Evolutionary conservation across 1,139 yeast species (phyloP).

Genomic region (Fermentozyma sake): DNA sequence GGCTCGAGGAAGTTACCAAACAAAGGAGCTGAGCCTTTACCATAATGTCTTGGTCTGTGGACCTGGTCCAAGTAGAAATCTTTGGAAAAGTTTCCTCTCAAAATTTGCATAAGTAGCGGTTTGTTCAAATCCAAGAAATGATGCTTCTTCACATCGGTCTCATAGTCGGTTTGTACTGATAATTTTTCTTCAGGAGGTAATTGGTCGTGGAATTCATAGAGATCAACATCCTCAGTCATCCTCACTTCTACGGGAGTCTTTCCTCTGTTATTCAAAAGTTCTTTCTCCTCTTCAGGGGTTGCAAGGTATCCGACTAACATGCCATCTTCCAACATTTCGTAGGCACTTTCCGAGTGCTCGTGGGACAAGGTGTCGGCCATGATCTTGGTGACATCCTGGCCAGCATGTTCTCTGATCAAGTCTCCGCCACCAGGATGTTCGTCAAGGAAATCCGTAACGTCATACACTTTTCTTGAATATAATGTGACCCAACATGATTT

Average conservation of each 20-base stretch:
- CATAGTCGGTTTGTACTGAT: slow-evolving; percentile 73
- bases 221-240: slow-evolving; percentile 20
- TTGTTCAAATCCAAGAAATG: slow-evolving; percentile 79
- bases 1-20: slow-evolving; percentile 49
- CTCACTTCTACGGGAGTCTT: slow-evolving; percentile 41
- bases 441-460: slow-evolving; percentile 71
- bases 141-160: slow-evolving; percentile 67
- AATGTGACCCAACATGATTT: slow-evolving; percentile 77
- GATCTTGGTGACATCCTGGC: slow-evolving; percentile 75
- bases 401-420: slow-evolving; percentile 69
- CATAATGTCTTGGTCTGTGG: slow-evolving; percentile 89
- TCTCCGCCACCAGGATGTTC: slow-evolving; percentile 91
- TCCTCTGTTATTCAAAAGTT: slow-evolving; percentile 37
- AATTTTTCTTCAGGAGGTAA: slow-evolving; percentile 70
- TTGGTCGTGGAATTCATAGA: slow-evolving; percentile 51
- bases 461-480: slow-evolving; percentile 68
- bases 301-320: slow-evolving; percentile 48
- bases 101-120: slow-evolving; percentile 78
- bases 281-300: slow-evolving; percentile 40
- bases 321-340: slow-evolving; percentile 81
- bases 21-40: slow-evolving; percentile 80
- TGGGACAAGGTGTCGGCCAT: slow-evolving; percentile 69
- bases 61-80: slow-evolving; percentile 93
- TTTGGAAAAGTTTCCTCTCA: slow-evolving; percentile 68
- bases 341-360: slow-evolving; percentile 80